Base-by-base conservation (phyloP, 1,284 basidiomycete genomes). In the Bjerkandera adusta region DNA sequence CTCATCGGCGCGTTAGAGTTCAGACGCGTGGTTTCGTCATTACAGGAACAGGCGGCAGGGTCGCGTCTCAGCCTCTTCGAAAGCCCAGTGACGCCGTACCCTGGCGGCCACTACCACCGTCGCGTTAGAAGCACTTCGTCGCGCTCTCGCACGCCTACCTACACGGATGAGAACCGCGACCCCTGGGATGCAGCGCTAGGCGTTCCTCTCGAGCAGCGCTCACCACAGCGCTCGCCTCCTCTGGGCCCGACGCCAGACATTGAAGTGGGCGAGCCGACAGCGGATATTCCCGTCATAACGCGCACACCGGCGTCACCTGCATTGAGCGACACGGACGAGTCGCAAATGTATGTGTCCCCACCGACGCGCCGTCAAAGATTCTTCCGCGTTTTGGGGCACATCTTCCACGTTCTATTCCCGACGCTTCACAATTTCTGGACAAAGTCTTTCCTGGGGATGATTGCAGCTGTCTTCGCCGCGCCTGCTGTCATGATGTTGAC, bases 1-100 rank as follows among this genome's bases (percentile, higher is more conserved):
- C 77, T 98, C 1, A 79, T 97, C 2, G 91, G 94, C 7, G 94
- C 95, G 0, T 80, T 98, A 43, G 95, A 97, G 64, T 97, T 97
- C 66, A 76, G 92, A 22, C 86, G 94, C 50, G 89, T 97, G 12
- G 87, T 97, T 12, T 77, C 87, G 13, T 87, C 86, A 0, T 72
- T 98, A 7, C 79, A 83, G 47, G 73, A 76, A 41, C 75, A 87
- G 54, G 81, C 85, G 1, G 70, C 82, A 0, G 69, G 72, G 0
- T 68, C 76, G 0, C 73, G 79, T 1, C 67, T 89, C 30, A 73
- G 67, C 43, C 68, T 81, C 5, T 89, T 90, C 52, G 85, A 89
- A 43, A 77, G 75, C 24, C 85, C 84, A 0, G 64, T 81, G 1
- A 80, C 83, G 1, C 87, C 87, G 0, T 89, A 81, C 54, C 77